Evolutionary conservation across 768 basidiomycete species (phyloP).

Genomic region (Kwoniella sp.): DNA sequence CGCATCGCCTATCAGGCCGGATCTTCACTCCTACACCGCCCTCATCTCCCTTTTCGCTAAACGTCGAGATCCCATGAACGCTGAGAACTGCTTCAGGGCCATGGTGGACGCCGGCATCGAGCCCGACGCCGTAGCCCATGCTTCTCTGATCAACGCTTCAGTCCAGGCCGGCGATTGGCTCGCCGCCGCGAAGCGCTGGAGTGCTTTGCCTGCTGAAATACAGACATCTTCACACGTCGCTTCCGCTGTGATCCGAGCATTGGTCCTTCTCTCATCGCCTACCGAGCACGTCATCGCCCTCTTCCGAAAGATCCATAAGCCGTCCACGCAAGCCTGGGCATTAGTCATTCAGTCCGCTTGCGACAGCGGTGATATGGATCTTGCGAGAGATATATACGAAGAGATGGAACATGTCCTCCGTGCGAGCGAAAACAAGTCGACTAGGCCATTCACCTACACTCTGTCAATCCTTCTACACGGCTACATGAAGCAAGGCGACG

Average conservation of each 20-base stretch:
- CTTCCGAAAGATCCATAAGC: constrained; percentile 59
- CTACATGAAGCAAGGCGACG: constrained; percentile 65
- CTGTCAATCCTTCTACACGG: constrained; percentile 49
- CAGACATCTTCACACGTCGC: constrained; percentile 60
- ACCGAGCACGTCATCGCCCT: constrained; percentile 66
- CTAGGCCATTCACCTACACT: constrained; percentile 35
- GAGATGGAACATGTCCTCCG: constrained; percentile 66
- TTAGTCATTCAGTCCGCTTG: constrained; percentile 79
- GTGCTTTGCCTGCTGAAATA: constrained; percentile 59
- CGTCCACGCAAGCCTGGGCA: constrained; percentile 64
- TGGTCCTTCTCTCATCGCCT: constrained; percentile 77
- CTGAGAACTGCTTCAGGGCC: constrained; percentile 66
- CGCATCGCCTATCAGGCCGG: constrained; percentile 59
- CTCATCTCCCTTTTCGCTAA: constrained; percentile 70
- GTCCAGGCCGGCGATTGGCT: constrained; percentile 79
- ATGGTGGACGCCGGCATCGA: constrained; percentile 61
- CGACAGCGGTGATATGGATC: constrained; percentile 67
- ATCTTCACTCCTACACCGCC: constrained; percentile 65
- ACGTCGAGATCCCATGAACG: constrained; percentile 66
- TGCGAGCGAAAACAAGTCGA: constrained; percentile 58
- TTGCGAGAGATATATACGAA: constrained; percentile 68
- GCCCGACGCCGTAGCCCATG: constrained; percentile 49
- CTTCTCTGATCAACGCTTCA: constrained; percentile 77
- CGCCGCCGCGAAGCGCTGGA: constrained; percentile 71
- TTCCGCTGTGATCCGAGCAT: constrained; percentile 80